Evolutionary conservation across 352 stramenopile genomes (phyloP), one percentile per base, ranked within the genome.

Genomic region (Aphanomyces invadans): DNA sequence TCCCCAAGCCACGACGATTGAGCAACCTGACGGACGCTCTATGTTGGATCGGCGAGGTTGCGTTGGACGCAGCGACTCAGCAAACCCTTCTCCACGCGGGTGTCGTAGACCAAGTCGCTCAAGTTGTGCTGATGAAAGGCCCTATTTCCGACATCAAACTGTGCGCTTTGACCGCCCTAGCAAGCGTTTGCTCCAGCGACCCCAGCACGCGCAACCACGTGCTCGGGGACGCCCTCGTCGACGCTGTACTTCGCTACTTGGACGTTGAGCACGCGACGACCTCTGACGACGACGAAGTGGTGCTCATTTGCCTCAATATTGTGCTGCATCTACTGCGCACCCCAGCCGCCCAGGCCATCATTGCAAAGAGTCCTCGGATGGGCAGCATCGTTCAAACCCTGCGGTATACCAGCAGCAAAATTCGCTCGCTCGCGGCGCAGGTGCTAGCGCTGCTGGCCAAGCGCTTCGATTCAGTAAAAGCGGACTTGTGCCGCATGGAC

Each of bases 311-410:
- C 17, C 60, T 67, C 19, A 51, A 36, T 10, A 59, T 59, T n/a
- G 7, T 67, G 11, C 42, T 67, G 1, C 60, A 60, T 21, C 23
- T 67, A 5, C 42, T 67, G 3, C 19, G 32, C 15, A 44, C 60
- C 21, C 60, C 60, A 3, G 11, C 19, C 9, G 42, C 60, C 19
- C 60, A 67, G 23, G 21, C 9, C 10, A 23, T 67, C 4, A 39
- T 67, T 39, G 60, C 38, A 10, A 67, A 67, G 33, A 67, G 60
- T 36, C 49, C 60, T 11, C 60, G 32, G 7, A 11, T 67, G 2
- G 60, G 60, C 29, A 67, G 57, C 32, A 59, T 67, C 33, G 39
- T 67, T 9, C 60, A 57, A 23, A 67, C 60, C 29, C 49, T 67
- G 1, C 45, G 48, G 19, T 39, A 57, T 25, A 29, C 42, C 2